Evolutionary conservation across 176 grass and related monocot species (phyloP).

Genomic region (Triticum urartu): DNA sequence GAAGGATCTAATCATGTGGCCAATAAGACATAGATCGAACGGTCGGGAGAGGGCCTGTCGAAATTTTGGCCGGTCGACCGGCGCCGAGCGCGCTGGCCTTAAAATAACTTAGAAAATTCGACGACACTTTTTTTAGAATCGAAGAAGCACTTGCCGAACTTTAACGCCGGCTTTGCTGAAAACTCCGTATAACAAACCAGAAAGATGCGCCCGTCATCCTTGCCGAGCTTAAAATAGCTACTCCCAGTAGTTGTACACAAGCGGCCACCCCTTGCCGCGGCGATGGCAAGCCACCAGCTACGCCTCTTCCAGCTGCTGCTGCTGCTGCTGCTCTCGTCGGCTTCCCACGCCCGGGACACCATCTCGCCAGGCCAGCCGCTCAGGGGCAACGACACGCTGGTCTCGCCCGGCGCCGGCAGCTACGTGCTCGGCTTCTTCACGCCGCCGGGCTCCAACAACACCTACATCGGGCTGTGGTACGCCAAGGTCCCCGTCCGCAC

Average conservation of each 20-base stretch:
- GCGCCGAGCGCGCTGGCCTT: too few species aligned
- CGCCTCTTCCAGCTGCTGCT: not conserved
- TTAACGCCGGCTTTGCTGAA: not conserved
- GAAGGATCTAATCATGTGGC: too few species aligned
- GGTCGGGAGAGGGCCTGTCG: too few species aligned
- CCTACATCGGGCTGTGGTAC: constrained; percentile 56
- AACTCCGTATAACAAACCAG: not conserved
- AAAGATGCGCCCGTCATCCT: not conserved
- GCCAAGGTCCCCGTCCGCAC: constrained; percentile 24
- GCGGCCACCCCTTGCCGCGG: not conserved
- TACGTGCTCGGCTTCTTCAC: constrained; percentile 61
- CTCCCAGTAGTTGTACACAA: not conserved
- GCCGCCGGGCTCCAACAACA: constrained; percentile 41
- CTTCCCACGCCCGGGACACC: constrained; percentile 22
- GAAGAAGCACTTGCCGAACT: not conserved
- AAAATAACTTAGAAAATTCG: too few species aligned
- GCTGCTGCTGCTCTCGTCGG: not conserved
- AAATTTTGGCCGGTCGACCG: too few species aligned
- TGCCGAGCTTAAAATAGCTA: not conserved
- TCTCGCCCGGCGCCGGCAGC: constrained; percentile 34
- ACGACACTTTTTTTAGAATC: not conserved
- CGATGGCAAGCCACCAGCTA: not conserved
- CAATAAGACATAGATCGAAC: too few species aligned
- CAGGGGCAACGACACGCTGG: constrained; percentile 28
- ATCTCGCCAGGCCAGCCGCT: constrained; percentile 41